Evolutionary conservation across 1,284 basidiomycete genomes (phyloP), one percentile per base, ranked within the genome.

Genomic region (Cystobasidium sp.): DNA sequence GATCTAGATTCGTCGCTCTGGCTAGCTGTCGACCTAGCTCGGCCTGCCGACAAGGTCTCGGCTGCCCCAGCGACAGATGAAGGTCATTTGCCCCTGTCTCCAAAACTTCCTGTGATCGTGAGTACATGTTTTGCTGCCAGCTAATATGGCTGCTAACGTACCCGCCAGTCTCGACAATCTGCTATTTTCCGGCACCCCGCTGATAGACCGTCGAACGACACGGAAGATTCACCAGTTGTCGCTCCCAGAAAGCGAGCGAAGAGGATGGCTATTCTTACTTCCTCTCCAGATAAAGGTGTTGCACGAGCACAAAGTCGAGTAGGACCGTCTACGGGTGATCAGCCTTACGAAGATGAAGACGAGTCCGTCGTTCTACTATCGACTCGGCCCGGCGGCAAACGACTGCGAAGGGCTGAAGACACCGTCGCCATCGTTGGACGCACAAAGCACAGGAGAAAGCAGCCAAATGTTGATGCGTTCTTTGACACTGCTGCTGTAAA

Each of bases 401-500:
- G 56, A 39, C 39, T 59, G 39, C 56, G 56, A 41, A 31, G 56
- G 20, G 37, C 56, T 10, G 39, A 10, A 6, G 56, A 59, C 39
- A 59, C 39, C 10, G 39, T n/a, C 3, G 6, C 44, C 49, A 18
- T 1, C 20, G 20, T 24, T 41, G 43, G 61, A 47, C 18, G 12
- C n/a, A 41, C 18, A 9, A 63, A 63, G 37, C 16, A 12, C 2
- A n/a, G 6, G 3, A 63, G 8, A 73, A 51, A 41, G 76, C 18
- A 76, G 76, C 44, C 24, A 31, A 3, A 77, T 72, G 2, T 46
- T 65, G n/a, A 24, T 39, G 44, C 66, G 68, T 47, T 74, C 69
- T 47, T 79, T 55, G 78, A 79, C 64, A 67, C 71, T 16, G 75
- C 76, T 20, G 79, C 79, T 18, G 56, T 79, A 70, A 79, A 79